Percentiles rank a stretch among this genome's conserved stretches.
These are phyloP conservation scores for Yamadazyma blattariae DNA, from an alignment of 1,139 yeast species.

Conservation along the genomic window DNA sequence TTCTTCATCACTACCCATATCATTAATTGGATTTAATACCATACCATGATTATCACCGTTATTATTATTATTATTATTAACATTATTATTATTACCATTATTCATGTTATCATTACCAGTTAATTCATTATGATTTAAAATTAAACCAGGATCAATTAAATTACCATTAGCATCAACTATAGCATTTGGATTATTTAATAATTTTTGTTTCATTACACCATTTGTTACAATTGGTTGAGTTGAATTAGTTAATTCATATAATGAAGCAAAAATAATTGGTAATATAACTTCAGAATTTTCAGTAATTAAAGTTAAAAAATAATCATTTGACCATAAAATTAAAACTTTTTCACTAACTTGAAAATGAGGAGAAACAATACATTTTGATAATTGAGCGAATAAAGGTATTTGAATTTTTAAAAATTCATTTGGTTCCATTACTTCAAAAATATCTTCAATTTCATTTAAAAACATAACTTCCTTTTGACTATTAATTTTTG, in stretches of 20 bases:
- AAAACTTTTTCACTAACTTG: slow-evolving; percentile 96
- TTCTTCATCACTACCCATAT: slow-evolving; percentile 32
- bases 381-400: slow-evolving; percentile 90
- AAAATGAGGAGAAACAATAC: slow-evolving; percentile 93
- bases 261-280: slow-evolving; percentile 87
- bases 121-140: slow-evolving; percentile 13
- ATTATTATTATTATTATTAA: slow-evolving; percentile 10
- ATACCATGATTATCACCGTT: slow-evolving; percentile 29
- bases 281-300: slow-evolving; percentile 89
- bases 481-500: slow-evolving; percentile 90
- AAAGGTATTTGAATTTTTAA: slow-evolving; percentile 89
- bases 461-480: slow-evolving; percentile 96
- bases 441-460: slow-evolving; percentile 94
- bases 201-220: slow-evolving; percentile 45
- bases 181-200: slow-evolving; percentile 38
- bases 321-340: slow-evolving; percentile 93
- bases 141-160: slow-evolving; percentile 39
- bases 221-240: slow-evolving; percentile 50
- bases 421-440: slow-evolving; percentile 91
- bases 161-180: slow-evolving; percentile 48
- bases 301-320: slow-evolving; percentile 83
- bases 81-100: slow-evolving; percentile 7
- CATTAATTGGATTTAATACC: slow-evolving; percentile 15
- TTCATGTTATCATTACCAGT: slow-evolving; percentile 6
- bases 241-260: slow-evolving; percentile 73